These are phyloP conservation scores for Pseudisothecium myosuroides DNA, from an alignment of 225 moss, liverwort and hornwort genomes.

Conservation along the genomic window DNA sequence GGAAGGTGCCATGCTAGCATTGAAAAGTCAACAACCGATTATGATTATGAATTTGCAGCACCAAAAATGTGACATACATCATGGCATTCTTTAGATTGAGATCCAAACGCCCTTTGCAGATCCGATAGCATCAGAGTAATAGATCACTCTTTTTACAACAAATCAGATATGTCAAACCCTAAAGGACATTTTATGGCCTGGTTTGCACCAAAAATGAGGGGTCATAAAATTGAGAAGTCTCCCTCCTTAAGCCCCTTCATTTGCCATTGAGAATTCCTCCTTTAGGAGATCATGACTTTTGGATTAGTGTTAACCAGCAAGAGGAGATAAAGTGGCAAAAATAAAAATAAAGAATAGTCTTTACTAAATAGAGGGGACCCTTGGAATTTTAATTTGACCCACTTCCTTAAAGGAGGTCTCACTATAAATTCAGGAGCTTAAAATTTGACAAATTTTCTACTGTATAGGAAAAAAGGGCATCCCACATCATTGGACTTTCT, in stretches of 20 bases:
- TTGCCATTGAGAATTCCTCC: neutral
- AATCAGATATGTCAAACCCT: neutral
- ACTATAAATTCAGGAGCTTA: fast-evolving
- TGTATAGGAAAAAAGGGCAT: neutral
- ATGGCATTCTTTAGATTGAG: neutral
- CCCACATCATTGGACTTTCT: neutral
- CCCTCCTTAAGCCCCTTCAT: neutral
- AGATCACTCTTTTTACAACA: neutral
- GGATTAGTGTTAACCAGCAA: neutral
- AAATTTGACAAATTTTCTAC: neutral
- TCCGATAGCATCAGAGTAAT: neutral
- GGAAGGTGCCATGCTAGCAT: too few relatives aligned
- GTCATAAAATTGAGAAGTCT: neutral
- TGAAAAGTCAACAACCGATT: too few relatives aligned
- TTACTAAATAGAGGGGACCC: fast-evolving
- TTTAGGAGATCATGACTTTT: neutral
- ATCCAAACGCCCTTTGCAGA: neutral
- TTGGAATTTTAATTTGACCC: neutral
- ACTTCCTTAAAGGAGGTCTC: fast-evolving
- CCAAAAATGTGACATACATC: neutral
- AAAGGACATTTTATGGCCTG: too few relatives aligned
- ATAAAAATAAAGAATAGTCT: neutral
- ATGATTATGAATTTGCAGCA: too few relatives aligned
- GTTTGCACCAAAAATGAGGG: too few relatives aligned
- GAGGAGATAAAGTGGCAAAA: neutral